phyloP scores from a whole-genome alignment of 257 asterid species.

The Ajuga chamaepitys region DNA sequence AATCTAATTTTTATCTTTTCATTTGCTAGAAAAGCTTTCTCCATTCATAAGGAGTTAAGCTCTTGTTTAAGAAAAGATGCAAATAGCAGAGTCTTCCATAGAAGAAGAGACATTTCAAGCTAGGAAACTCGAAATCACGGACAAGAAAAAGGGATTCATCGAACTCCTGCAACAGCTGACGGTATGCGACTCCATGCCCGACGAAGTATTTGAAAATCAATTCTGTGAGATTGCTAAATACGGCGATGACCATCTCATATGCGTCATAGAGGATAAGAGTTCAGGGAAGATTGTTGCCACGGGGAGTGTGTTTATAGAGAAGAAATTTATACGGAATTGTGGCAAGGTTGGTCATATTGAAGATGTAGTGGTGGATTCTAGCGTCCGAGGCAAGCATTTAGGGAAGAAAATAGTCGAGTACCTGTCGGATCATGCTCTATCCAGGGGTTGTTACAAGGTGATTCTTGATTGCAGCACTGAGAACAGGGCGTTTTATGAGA shows the following conservation, averaged over 20 bases:
- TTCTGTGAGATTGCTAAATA: constrained; percentile 41
- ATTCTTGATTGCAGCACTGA: constrained; percentile 72
- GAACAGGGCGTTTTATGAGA: constrained; percentile 63
- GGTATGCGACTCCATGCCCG: constrained; percentile 47
- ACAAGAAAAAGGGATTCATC: constrained; percentile 59
- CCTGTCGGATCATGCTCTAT: constrained; percentile 57
- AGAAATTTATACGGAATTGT: constrained; percentile 65
- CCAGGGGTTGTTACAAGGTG: constrained; percentile 77
- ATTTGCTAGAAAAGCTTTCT: background rate
- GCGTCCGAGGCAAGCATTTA: constrained; percentile 56
- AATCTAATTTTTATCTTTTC: background rate
- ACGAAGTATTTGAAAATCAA: constrained; percentile 43
- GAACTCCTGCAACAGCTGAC: constrained; percentile 69
- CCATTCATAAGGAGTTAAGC: background rate
- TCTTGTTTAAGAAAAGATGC: constrained; percentile 21
- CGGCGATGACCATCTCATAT: constrained; percentile 61
- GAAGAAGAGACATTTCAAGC: constrained; percentile 35
- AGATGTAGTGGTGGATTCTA: constrained; percentile 85
- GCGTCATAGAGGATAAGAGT: constrained; percentile 55
- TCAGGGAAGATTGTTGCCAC: constrained; percentile 62
- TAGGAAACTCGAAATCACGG: constrained; percentile 59
- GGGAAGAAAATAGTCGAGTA: constrained; percentile 67
- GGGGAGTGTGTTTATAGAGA: constrained; percentile 68
- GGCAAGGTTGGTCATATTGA: constrained; percentile 84
- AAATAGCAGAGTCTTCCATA: constrained; percentile 6